A percentile compares a stretch with the other conserved stretches of the same genome.
These are phyloP conservation scores for Fragilariopsis cylindrus DNA, from an alignment of 108 stramenopile species.

Conservation along the genomic window DNA sequence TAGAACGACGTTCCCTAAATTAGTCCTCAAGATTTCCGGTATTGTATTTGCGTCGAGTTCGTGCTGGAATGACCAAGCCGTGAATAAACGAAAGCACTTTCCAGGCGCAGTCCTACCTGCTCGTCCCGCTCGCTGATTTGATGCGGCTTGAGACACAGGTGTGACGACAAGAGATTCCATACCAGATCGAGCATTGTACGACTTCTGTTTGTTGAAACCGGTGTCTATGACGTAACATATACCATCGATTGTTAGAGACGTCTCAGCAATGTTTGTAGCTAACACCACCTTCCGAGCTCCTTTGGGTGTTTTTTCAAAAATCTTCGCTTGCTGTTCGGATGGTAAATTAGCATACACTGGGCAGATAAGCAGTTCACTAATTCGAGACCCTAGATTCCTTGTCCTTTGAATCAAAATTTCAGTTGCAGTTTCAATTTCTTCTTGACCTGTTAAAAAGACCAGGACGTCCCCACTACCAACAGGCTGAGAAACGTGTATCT, in stretches of 20 bases:
- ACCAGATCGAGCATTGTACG: slow-evolving; percentile 94
- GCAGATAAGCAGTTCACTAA: slow-evolving; percentile 95
- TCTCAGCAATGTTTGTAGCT: slow-evolving; percentile 97
- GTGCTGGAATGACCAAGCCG: slow-evolving; percentile 96
- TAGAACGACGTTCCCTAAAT: slow-evolving; percentile 98
- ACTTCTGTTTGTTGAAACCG: slow-evolving; percentile 98
- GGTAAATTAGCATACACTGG: slow-evolving; percentile 98
- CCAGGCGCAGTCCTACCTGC: slow-evolving; percentile 96
- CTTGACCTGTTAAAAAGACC: slow-evolving; percentile 98
- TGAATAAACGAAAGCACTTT: slow-evolving; percentile 99
- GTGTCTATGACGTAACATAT: slow-evolving; percentile 99
- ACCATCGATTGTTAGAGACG: slow-evolving; percentile 96
- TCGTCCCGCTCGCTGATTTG: slow-evolving; percentile 93
- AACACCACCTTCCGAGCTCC: slow-evolving; percentile 96
- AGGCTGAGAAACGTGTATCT: slow-evolving; percentile 97
- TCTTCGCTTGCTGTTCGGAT: slow-evolving; percentile 99
- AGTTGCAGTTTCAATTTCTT: slow-evolving; percentile 97
- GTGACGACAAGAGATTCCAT: slow-evolving; percentile 98
- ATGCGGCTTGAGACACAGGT: slow-evolving; percentile 96
- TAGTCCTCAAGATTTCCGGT: slow-evolving; percentile 98
- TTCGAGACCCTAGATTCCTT: slow-evolving; percentile 84
- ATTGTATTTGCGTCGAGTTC: slow-evolving; percentile 97
- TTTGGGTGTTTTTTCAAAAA: slow-evolving; percentile 95
- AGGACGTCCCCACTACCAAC: slow-evolving; percentile 94
- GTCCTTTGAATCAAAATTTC: slow-evolving; percentile 92